Evolutionary conservation across 805 yeast species (phyloP).

Genomic region (Zygoascus biomembranicola): DNA sequence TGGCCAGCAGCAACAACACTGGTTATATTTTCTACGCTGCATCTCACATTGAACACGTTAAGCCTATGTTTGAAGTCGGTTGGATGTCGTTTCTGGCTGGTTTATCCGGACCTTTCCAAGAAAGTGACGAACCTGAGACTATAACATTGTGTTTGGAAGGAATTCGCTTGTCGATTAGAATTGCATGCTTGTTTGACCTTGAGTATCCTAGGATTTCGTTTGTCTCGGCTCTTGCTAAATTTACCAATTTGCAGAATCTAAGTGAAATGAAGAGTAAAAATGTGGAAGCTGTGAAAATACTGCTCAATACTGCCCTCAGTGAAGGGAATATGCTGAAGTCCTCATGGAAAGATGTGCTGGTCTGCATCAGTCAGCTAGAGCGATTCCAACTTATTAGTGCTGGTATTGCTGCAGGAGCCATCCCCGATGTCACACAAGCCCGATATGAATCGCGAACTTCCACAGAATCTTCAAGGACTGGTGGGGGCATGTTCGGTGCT

Average conservation of each 20-base stretch:
- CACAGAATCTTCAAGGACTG: slow-evolving; percentile 12
- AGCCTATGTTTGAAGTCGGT: slow-evolving; percentile 82
- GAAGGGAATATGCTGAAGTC: slow-evolving; percentile 69
- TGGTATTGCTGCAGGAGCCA: slow-evolving; percentile 73
- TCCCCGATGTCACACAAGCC: slow-evolving; percentile 81
- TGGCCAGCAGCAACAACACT: slow-evolving; percentile 23
- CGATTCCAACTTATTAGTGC: slow-evolving; percentile 79
- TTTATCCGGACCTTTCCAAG: slow-evolving; percentile 87
- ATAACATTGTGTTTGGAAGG: slow-evolving; percentile 69
- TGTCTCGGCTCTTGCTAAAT: slow-evolving; percentile 82
- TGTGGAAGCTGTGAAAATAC: slow-evolving; percentile 65
- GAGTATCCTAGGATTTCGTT: slow-evolving; percentile 84
- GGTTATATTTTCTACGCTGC: slow-evolving; percentile 60
- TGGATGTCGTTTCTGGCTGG: slow-evolving; percentile 99
- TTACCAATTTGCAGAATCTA: slow-evolving; percentile 69
- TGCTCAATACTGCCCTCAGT: slow-evolving; percentile 66
- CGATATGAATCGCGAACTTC: slow-evolving; percentile 42
- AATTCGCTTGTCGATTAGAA: slow-evolving; percentile 68
- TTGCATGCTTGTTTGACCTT: slow-evolving; percentile 75
- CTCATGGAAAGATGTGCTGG: slow-evolving; percentile 80
- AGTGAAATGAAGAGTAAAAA: slow-evolving; percentile 73
- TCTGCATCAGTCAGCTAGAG: slow-evolving; percentile 84
- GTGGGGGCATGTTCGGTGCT: slow-evolving; percentile 10
- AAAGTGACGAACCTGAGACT: slow-evolving; percentile 57
- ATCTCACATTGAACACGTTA: slow-evolving; percentile 80